Evolutionary conservation across 768 basidiomycete genomes (phyloP), one percentile per base, ranked within the genome.

Genomic region (Stropharia rugosoannulata): DNA sequence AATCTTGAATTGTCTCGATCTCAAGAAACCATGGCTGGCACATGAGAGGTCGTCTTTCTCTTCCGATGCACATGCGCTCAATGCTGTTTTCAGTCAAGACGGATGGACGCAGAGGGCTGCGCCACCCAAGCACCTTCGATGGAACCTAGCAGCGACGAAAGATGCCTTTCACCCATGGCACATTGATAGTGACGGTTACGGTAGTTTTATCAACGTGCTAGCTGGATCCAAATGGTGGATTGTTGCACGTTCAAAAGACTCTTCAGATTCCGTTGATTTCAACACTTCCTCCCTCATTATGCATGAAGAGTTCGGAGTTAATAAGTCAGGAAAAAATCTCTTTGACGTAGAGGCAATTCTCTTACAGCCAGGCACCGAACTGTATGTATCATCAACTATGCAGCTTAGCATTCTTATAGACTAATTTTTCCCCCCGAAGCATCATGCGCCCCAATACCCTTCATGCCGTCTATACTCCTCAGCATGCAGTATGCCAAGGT

Each of bases 401-500:
- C 9, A 13, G 41, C 9, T 46, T 19, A 29, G 62, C 64, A 0
- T 12, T 0, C 1, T 62, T 64, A 36, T 38, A 58, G 12, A 18
- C 43, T 19, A n/a, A 51, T 12, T 4, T 42, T 12, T 0, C n/a
- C n/a, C n/a, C 35, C 1, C 38, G n/a, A 18, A 68, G 68, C 25
- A 49, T 64, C 12, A 60, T 70, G 60, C 36, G 51, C n/a, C n/a
- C n/a, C n/a, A n/a, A n/a, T n/a, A n/a, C n/a, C n/a, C n/a, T n/a
- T n/a, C n/a, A n/a, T n/a, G 0, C 66, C 69, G 62, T 64, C 1
- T 54, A 46, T 15, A 63, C 62, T 0, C 29, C 54, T 2, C 55
- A 56, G 1, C 4, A 59, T 40, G 36, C 63, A 5, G 62, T 69
- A 2, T 66, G 60, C n/a, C 32, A 42, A 16, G 66, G 68, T 0